These are phyloP conservation scores for Ballota nigra DNA, from an alignment of 257 asterid species.

Conservation along the genomic window DNA sequence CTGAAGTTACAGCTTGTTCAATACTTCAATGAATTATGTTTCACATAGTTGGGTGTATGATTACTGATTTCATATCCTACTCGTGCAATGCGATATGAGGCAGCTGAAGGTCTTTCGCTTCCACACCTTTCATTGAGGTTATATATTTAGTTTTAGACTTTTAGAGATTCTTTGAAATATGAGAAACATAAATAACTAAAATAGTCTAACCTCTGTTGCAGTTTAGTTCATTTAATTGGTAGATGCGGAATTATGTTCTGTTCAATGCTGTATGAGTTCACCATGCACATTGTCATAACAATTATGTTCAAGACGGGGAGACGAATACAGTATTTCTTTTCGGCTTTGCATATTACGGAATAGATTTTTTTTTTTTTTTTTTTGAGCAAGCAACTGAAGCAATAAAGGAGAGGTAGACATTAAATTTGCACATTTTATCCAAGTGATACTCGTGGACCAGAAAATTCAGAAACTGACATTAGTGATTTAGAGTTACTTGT, in stretches of 20 bases:
- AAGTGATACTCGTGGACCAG: background rate
- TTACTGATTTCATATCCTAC: background rate
- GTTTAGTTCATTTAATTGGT: background rate
- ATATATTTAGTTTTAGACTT: background rate
- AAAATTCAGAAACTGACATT: background rate
- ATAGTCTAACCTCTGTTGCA: background rate
- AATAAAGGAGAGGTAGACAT: background rate
- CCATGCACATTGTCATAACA: background rate
- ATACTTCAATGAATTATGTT: background rate
- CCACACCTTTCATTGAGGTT: background rate
- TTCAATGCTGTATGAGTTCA: background rate
- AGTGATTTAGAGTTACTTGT: background rate
- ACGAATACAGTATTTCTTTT: background rate
- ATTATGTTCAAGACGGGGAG: background rate
- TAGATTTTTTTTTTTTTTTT: background rate
- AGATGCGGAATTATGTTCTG: background rate
- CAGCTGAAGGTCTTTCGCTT: slow-evolving; percentile 3
- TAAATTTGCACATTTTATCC: background rate
- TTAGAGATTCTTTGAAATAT: background rate
- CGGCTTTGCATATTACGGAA: background rate
- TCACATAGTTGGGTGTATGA: background rate
- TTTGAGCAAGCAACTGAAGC: slow-evolving; percentile 14
- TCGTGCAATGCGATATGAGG: background rate
- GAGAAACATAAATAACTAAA: background rate
- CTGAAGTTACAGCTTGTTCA: no score